Conservation (phyloP, 108 stramenopile genomes). For the Chaetoceros muelleri region DNA sequence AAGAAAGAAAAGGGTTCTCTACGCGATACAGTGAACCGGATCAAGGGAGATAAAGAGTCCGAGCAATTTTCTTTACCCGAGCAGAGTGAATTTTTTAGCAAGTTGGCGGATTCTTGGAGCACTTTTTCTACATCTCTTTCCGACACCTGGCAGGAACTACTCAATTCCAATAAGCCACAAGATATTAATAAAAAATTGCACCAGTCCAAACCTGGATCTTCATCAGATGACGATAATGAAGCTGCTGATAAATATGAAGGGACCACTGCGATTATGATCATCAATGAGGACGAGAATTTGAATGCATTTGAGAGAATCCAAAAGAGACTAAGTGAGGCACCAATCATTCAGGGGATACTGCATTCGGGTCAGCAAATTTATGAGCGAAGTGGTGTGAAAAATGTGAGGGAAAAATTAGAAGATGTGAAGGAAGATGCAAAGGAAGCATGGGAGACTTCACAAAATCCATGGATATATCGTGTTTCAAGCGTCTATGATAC, state of each 20-base stretch:
- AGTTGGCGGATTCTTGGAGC: constrained; percentile 13
- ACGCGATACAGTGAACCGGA: constrained; percentile 13
- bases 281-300: constrained; percentile 83
- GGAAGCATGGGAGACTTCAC: constrained; percentile 97
- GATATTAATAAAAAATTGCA: constrained; percentile 76
- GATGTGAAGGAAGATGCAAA: constrained; percentile 75
- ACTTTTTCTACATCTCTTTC: constrained; percentile 41
- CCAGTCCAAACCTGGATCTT: constrained; percentile 29
- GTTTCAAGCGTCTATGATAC: constrained; percentile 92
- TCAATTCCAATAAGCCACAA: constrained; percentile 56
- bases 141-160: constrained; percentile 69
- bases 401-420: constrained; percentile 54
- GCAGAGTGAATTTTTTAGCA: constrained; percentile 11
- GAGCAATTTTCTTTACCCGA: constrained; percentile 2
- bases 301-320: constrained; percentile 92
- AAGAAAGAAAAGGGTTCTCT: constrained; percentile 8
- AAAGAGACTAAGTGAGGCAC: constrained; percentile 81
- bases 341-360: constrained; percentile 76
- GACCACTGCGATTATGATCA: constrained; percentile 78
- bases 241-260: constrained; percentile 66
- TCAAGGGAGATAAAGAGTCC: neutral
- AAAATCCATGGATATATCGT: constrained; percentile 98
- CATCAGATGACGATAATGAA: constrained; percentile 40
- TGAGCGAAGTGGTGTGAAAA: constrained; percentile 70
- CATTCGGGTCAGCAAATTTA: constrained; percentile 29